Conservation (phyloP, 495 filamentous ascomycete genomes). For the Aspergillus cristatus region DNA sequence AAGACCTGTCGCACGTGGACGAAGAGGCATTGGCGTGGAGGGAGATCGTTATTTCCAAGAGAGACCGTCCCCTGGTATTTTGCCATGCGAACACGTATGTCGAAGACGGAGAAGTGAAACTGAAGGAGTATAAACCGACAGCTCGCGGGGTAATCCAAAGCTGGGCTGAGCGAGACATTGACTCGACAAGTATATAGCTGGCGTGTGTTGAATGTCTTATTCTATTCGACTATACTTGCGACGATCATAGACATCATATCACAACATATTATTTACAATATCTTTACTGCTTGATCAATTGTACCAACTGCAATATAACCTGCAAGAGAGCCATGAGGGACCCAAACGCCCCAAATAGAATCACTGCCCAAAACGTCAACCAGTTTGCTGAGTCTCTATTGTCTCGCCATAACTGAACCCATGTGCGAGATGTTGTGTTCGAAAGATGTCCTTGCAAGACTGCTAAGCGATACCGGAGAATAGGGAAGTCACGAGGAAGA, state of each 20-base stretch:
- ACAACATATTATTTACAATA: background rate
- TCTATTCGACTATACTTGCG: too few species aligned
- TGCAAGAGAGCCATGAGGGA: slow-evolving; percentile 4
- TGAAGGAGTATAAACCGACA: slow-evolving; percentile 36
- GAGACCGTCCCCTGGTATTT: slow-evolving; percentile 24
- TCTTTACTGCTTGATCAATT: background rate
- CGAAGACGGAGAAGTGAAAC: slow-evolving; percentile 16
- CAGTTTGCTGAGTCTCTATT: slow-evolving; percentile 4
- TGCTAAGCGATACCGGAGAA: slow-evolving; percentile 1
- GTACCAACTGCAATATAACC: slow-evolving; percentile 3
- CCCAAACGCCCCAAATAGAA: slow-evolving; percentile 4
- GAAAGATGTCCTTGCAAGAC: slow-evolving; percentile 1
- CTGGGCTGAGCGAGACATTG: slow-evolving; percentile 24
- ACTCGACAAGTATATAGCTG: background rate
- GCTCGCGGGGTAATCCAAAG: slow-evolving; percentile 32
- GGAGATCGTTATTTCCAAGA: slow-evolving; percentile 24
- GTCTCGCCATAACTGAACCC: slow-evolving; percentile 3
- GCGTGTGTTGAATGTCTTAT: background rate
- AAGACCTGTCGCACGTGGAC: slow-evolving; percentile 29
- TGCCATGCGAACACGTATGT: slow-evolving; percentile 38
- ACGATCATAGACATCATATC: too few species aligned
- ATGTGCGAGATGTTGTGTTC: background rate
- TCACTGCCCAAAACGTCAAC: slow-evolving; percentile 5
- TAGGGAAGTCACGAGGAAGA: slow-evolving; percentile 1
- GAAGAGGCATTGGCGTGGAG: slow-evolving; percentile 27